Percentiles rank a stretch among this genome's conserved stretches.
phyloP scores from a whole-genome alignment of 2,329 filamentous ascomycete genomes.

The Sclerotinia minor region DNA sequence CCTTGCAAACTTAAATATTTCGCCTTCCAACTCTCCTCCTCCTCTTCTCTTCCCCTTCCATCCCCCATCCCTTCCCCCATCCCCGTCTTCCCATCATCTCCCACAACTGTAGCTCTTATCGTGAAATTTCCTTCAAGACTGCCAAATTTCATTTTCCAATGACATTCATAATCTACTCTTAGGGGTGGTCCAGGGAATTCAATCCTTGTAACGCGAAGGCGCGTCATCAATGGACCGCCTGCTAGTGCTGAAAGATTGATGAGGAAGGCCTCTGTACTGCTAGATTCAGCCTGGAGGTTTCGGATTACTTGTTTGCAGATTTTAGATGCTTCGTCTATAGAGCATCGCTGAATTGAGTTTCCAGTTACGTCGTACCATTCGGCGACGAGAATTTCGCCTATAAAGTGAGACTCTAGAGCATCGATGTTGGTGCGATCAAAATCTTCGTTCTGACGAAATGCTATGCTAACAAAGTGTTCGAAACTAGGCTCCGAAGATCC shows the following conservation, averaged over 20 bases:
- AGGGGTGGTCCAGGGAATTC: constrained; percentile 44
- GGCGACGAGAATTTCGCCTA: constrained; percentile 51
- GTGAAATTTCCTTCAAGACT: constrained; percentile 53
- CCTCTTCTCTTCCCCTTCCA: constrained; percentile 28
- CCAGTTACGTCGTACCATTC: constrained; percentile 54
- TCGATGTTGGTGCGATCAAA: constrained; percentile 54
- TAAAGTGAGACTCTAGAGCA: constrained; percentile 56
- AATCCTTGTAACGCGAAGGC: constrained; percentile 47
- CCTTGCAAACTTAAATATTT: constrained; percentile 60
- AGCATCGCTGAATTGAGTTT: constrained; percentile 46
- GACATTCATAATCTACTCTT: constrained; percentile 51
- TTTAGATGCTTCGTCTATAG: constrained; percentile 54
- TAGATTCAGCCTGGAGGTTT: constrained; percentile 52
- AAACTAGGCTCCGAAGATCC: constrained; percentile 31
- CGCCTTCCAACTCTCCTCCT: constrained; percentile 48
- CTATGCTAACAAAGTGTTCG: constrained; percentile 36
- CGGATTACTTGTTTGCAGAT: constrained; percentile 56
- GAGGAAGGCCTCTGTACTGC: constrained; percentile 56
- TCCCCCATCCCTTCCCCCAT: constrained; percentile 22
- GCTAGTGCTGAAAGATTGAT: constrained; percentile 60
- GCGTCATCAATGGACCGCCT: constrained; percentile 54
- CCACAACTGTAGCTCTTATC: constrained; percentile 49
- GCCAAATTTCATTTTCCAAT: constrained; percentile 59
- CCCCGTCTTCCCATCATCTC: constrained; percentile 35
- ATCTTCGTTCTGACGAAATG: constrained; percentile 39